Conservation (phyloP, 345 rosid genomes). For the Citrus reticulata region DNA sequence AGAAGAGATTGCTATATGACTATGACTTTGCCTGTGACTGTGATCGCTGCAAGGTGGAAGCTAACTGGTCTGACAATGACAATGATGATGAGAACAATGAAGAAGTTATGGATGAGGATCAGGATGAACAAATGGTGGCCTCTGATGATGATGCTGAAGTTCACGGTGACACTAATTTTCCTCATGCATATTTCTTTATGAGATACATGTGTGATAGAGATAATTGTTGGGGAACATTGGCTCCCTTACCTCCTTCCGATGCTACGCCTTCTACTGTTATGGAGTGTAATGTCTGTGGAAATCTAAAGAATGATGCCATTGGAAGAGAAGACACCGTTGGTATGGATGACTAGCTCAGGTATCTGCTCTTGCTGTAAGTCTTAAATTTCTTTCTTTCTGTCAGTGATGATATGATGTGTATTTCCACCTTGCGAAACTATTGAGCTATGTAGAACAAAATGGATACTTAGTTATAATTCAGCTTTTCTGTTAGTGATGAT, state of each 20-base stretch:
- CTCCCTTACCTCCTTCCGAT: slow-evolving; percentile 58
- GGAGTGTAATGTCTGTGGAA: slow-evolving; percentile 92
- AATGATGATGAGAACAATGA: slow-evolving; percentile 22
- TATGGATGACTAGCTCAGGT: slow-evolving; percentile 15
- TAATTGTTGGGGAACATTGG: slow-evolving; percentile 75
- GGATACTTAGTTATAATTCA: not conserved
- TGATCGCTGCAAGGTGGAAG: slow-evolving; percentile 87
- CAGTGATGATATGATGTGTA: not conserved
- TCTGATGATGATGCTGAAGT: slow-evolving; percentile 18
- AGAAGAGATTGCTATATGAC: slow-evolving; percentile 61
- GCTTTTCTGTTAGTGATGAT: not conserved
- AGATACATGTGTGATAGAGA: slow-evolving; percentile 66
- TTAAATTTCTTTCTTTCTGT: not conserved
- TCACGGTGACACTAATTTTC: slow-evolving; percentile 40
- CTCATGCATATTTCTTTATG: slow-evolving; percentile 80
- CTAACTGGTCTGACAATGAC: slow-evolving; percentile 77
- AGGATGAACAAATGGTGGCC: slow-evolving; percentile 30
- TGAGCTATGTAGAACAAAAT: not conserved
- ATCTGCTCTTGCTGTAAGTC: not conserved
- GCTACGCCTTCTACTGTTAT: slow-evolving; percentile 36
- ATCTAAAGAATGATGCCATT: slow-evolving; percentile 39
- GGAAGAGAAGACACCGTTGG: slow-evolving; percentile 13
- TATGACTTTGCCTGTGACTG: slow-evolving; percentile 78
- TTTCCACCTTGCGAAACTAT: not conserved
- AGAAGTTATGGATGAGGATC: slow-evolving; percentile 42